Evolutionary conservation across 495 filamentous ascomycete genomes (phyloP), one percentile per base, ranked within the genome.

Genomic region (Niebla homalea): DNA sequence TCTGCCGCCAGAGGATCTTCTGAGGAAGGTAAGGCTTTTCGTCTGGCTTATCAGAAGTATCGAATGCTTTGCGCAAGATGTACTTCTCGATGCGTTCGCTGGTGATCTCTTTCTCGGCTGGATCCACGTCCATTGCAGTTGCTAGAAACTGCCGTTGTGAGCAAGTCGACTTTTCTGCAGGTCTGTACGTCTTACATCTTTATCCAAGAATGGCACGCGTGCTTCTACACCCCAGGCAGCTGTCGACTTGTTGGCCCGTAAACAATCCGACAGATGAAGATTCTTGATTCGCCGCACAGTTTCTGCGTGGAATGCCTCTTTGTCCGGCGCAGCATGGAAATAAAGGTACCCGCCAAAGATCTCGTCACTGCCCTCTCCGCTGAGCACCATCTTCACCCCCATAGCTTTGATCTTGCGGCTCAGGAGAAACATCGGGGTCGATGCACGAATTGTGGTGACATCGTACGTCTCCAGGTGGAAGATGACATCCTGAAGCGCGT

Each of bases 311-410:
- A 98, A 93, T 41, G 80, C 87, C 63, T 81, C 80, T 72, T 84
- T 87, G 74, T 85, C 77, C 46, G 92, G 92, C 7, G 92, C 92
- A 53, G 79, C 83, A 69, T 93, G 86, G 79, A 98, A 98, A 75
- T 98, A 98, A 19, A 98, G 83, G 70, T 98, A 98, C 37, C 92
- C 92, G 51, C 93, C 92, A 59, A 95, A 97, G 61, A 96, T 93
- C 68, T 98, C 92, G 65, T 98, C 92, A 61, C 81, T 87, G 51
- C 92, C 92, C 71, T 98, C 92, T 49, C 92, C 92, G 62, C 83
- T 89, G 38, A 98, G 76, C 50, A 98, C 92, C 92, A 98, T 98
- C 78, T 98, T 98, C 49, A 98, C 87, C 53, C 92, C 93, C 77
- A 95, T 83, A 16, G 88, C 92, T 75, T 98, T 98, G 74, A 98